These are phyloP conservation scores for Phytophthora litchii DNA, from an alignment of 352 stramenopile genomes.

Conservation along the genomic window DNA sequence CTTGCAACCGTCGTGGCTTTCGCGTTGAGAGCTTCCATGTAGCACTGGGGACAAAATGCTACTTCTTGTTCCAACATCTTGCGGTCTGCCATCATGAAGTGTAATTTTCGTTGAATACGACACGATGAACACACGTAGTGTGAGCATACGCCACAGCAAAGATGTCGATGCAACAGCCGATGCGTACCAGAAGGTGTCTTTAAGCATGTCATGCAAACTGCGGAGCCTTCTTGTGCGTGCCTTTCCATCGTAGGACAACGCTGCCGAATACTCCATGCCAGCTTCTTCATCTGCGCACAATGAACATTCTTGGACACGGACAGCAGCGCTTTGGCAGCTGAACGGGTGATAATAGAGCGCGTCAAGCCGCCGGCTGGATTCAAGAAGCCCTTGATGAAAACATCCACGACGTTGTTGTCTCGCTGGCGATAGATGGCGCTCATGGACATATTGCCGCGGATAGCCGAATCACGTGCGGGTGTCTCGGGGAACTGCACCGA, in stretches of 20 bases:
- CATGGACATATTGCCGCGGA: conserved; percentile 56
- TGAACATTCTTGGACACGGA: conserved; percentile 37
- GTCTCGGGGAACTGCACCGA: conserved; percentile 45
- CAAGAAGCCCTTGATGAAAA: conserved; percentile 40
- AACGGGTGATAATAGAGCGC: conserved; percentile 36
- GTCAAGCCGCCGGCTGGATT: conserved; percentile 36
- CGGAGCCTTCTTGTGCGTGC: conserved; percentile 7
- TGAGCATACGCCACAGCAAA: conserved; percentile 28
- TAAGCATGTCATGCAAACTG: conserved; percentile 28
- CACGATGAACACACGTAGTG: conserved; percentile 29
- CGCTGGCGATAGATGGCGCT: conserved; percentile 44
- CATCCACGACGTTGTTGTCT: conserved; percentile 44
- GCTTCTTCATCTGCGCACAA: conserved; percentile 42
- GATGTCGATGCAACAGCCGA: conserved; percentile 20
- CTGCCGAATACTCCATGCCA: conserved; percentile 36
- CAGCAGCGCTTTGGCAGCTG: conserved; percentile 31
- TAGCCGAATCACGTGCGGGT: conserved; percentile 19
- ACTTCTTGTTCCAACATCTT: conserved; percentile 32
- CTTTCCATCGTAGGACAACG: conserved; percentile 22
- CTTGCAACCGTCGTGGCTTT: conserved; percentile 24
- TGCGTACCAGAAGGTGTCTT: conserved; percentile 25
- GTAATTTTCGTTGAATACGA: conserved; percentile 30
- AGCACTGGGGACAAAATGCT: conserved; percentile 28
- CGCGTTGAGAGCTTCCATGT: conserved; percentile 15
- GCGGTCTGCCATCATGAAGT: conserved; percentile 33